Percentiles rank a stretch among this genome's conserved stretches.
Conservation (phyloP, 768 basidiomycete genomes). For the Phylloporus scabripes region DNA sequence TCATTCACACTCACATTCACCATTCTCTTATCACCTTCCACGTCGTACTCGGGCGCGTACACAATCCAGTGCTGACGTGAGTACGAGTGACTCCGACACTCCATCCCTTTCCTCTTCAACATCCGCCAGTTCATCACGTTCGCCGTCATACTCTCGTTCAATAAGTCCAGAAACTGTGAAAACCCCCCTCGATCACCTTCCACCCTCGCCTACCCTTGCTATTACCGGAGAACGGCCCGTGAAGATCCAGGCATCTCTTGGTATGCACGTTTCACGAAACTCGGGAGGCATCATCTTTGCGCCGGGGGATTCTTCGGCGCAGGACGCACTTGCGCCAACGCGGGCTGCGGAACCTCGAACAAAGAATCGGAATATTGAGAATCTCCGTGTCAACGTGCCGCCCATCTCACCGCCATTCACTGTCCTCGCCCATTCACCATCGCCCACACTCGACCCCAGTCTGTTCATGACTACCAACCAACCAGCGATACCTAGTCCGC, state of each 20-base stretch:
- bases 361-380: slow-evolving; percentile 27
- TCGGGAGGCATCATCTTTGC: slow-evolving; percentile 24
- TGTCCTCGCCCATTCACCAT: slow-evolving; percentile 11
- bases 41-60: slow-evolving; percentile 27
- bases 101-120: slow-evolving; percentile 44
- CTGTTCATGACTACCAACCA: slow-evolving; percentile 1
- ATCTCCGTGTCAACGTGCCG: slow-evolving; percentile 29
- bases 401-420: slow-evolving; percentile 15
- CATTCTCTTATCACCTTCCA: slow-evolving; percentile 30
- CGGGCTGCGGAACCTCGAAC: slow-evolving; percentile 8
- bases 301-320: slow-evolving; percentile 11
- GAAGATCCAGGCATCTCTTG: slow-evolving; percentile 14
- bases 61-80: slow-evolving; percentile 25
- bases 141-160: slow-evolving; percentile 30
- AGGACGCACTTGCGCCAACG: slow-evolving; percentile 17
- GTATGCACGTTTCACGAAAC: slow-evolving; percentile 12
- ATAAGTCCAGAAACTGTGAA: slow-evolving; percentile 29
- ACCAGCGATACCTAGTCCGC: not conserved
- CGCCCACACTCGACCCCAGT: slow-evolving; percentile 7
- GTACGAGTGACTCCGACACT: slow-evolving; percentile 39
- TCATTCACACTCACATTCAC: slow-evolving; percentile 16
- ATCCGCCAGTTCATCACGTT: slow-evolving; percentile 35
- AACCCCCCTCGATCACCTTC: slow-evolving; percentile 30
- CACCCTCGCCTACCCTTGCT: slow-evolving; percentile 24
- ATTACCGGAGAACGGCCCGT: slow-evolving; percentile 36